Evolutionary conservation across 495 filamentous ascomycete genomes (phyloP), one percentile per base, ranked within the genome.

Genomic region (Penicillium angulare): DNA sequence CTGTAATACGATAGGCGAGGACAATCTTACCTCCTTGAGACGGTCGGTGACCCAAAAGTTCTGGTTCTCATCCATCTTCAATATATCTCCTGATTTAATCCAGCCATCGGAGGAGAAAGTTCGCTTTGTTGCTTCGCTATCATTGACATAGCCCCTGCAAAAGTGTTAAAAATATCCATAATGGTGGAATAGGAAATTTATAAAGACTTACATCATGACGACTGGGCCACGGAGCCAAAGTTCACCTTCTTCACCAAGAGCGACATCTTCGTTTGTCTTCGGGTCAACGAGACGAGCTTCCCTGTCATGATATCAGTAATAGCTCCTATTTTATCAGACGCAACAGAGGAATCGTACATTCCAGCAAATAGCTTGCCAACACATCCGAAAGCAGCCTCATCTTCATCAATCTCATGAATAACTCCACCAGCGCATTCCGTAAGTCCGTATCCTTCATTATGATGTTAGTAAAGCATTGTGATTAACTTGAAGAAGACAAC

Each of bases 341-440:
- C n/a, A 0, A 7, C 13, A 7, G 8, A 32, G 27, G 46, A 1
- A 29, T 32, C 47, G 16, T 43, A 50, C 47, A 50, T n/a, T 12
- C 47, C 47, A 1, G 47, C 47, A 12, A 50, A 50, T 12, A 50
- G 47, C 39, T 50, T 50, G 24, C 47, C 47, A 43, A 50, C 47
- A 17, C 47, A 50, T 35, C 47, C 47, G 29, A 50, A 43, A 24
- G 47, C 47, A 8, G 33, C 10, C 17, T 50, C 38, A 16, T 50
- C 47, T 32, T 50, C 47, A 24, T 50, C 36, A 10, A 50, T 43
- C 29, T 50, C 24, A 32, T 50, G 47, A 8, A 50, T 50, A 42
- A 50, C 26, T 3, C 47, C 47, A 1, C 47, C 47, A 10, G 47
- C 33, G 18, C 47, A 50, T 27, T 50, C 47, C n/a, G 38, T 50